Evolutionary conservation across 306 rosid species (phyloP), one percentile per base, ranked within the genome.

Genomic region (Cotoneaster glaucophyllus): DNA sequence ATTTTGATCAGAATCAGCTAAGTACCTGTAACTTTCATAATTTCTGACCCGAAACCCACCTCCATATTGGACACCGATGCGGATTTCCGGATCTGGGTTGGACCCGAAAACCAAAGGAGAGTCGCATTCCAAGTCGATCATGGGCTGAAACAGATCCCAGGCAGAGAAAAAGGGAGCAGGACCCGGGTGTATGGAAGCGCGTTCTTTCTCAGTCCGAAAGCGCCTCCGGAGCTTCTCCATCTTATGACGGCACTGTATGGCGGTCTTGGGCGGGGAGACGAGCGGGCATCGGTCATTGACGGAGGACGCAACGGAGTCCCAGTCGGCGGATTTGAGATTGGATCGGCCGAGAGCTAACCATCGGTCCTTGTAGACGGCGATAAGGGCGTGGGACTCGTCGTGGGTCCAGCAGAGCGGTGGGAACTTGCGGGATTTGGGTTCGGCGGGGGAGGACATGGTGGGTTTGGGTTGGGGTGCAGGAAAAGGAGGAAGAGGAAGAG

Each of bases 171-270:
- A 82, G 4, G 85, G 58, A 3, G 45, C 74, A 1, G 89, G 71
- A 50, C 3, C 54, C 10, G 84, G 71, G 0, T 88, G 88, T 64
- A 80, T 56, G 19, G 83, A 72, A 8, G 87, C 91, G 4, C 89
- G 89, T 39, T 88, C 93, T 57, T 85, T 78, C 84, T 92, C 97
- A 28, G 90, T 83, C 8, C 93, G 89, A 81, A 86, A 92, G 9
- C 93, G 93, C 58, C 88, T 92, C 0, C 97, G 82, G 8, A 92
- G 91, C 13, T 90, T 90, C 75, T 90, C 97, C 96, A 92, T 92
- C 75, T 92, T 92, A 73, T 90, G 93, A 28, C 91, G 97, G 76
- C 97, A 92, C 87, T 90, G 96, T 7, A 88, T 87, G 82, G 97
- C 89, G 34, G 96, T 88, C 61, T 92, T 92, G 1, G 91, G 62